Evolutionary conservation across 2,329 filamentous ascomycete genomes (phyloP), one percentile per base, ranked within the genome.

Genomic region (Botrytis aclada): DNA sequence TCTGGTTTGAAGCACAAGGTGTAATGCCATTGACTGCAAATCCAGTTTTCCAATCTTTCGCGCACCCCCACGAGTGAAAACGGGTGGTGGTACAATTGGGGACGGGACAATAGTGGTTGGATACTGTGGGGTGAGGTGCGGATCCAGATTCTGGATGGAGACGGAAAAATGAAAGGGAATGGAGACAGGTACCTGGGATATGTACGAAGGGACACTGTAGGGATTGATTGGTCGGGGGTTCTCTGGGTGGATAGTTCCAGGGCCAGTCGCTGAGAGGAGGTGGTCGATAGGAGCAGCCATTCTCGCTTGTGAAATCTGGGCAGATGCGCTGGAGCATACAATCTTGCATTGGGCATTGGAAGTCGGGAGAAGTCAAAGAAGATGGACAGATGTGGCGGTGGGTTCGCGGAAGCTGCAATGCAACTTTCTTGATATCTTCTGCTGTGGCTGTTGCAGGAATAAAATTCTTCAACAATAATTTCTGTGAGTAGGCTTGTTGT

Each of bases 351-450:
- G 25, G 18, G 29, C 65, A 69, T 6, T 69, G 54, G 5, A 56
- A 69, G 20, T 69, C 34, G 10, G 47, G n/a, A 14, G 65, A 41
- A 5, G 34, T 32, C 6, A 69, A 51, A 32, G 65, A 69, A 32
- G 65, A 69, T 32, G 65, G 65, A 18, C 65, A 69, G 39, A 69
- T 43, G 20, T 69, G 65, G n/a, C 65, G 65, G 65, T 69, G 37
- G 10, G 47, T 41, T 56, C 37, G 47, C 10, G 65, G 65, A n/a
- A 69, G 5, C 16, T 32, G n/a, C 5, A 56, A 56, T 4, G 25
- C 37, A 18, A 51, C 65, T 32, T 12, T 56, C 29, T 69, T 37
- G 4, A 69, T 56, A 16, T 56, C 47, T 0, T 69, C 65, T 8
- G 65, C n/a, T 1, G 47, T 56, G 5, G 10, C 2, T 56, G 37